phyloP scores from a whole-genome alignment of 2,329 filamentous ascomycete species.

The Truncatella angustata region DNA sequence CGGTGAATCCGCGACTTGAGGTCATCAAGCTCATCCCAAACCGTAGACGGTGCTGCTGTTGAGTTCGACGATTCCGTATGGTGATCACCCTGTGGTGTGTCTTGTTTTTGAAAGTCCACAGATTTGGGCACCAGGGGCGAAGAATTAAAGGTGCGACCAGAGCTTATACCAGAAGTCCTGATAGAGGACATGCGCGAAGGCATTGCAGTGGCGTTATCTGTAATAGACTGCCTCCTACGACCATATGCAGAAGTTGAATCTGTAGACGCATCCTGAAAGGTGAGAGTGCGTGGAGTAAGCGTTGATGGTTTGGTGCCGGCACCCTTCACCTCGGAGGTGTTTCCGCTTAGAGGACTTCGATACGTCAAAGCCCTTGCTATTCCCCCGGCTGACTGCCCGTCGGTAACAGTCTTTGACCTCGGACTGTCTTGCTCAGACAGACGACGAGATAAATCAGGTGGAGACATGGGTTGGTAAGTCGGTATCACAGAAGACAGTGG shows the following conservation, averaged over 20 bases:
- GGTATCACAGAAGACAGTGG: constrained; percentile 53
- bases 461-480: constrained; percentile 46
- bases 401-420: constrained; percentile 35
- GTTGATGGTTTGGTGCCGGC: constrained; percentile 40
- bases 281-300: constrained; percentile 46
- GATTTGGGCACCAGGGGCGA: constrained; percentile 56
- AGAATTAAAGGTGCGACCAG: constrained; percentile 52
- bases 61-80: constrained; percentile 81
- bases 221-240: constrained; percentile 44
- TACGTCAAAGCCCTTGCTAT: constrained; percentile 42
- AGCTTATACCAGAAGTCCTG: constrained; percentile 36
- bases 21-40: constrained; percentile 97
- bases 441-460: constrained; percentile 49
- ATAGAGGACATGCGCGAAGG: constrained; percentile 43
- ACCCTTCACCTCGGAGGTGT: constrained; percentile 38
- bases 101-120: constrained; percentile 35
- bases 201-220: constrained; percentile 40
- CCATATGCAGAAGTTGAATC: constrained; percentile 23
- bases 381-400: constrained; percentile 41
- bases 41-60: constrained; percentile 83
- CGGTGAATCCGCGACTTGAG: constrained; percentile 90
- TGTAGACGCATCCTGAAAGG: constrained; percentile 41
- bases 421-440: constrained; percentile 55
- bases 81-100: constrained; percentile 34
- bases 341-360: constrained; percentile 41